Conservation (phyloP, 768 basidiomycete species). For the Naematelia encephala region DNA sequence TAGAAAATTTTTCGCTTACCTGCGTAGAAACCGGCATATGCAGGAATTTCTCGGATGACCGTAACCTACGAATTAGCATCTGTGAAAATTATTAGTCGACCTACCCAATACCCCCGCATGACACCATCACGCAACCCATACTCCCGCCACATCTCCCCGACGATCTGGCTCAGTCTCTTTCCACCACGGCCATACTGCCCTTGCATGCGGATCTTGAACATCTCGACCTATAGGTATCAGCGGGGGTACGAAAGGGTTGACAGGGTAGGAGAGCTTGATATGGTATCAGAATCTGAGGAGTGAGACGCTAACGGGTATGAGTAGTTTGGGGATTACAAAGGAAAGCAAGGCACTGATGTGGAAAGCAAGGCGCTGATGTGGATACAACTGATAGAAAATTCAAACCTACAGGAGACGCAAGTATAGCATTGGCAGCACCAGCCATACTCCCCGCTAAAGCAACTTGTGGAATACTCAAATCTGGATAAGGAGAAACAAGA, state of each 20-base stretch:
- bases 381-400: background rate
- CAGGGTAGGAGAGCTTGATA: too few species aligned
- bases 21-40: constrained; percentile 74
- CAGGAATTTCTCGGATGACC: constrained; percentile 87
- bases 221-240: constrained; percentile 56
- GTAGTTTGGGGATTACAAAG: too few species aligned
- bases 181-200: constrained; percentile 76
- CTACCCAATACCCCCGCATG: constrained; percentile 96
- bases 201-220: constrained; percentile 99
- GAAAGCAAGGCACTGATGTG: too few species aligned
- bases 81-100: constrained; percentile 15
- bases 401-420: constrained; percentile 75
- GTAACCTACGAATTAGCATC: constrained; percentile 61
- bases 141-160: constrained; percentile 75
- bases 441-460: constrained; percentile 88
- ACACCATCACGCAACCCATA: constrained; percentile 84
- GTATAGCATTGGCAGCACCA: constrained; percentile 80
- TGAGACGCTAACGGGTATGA: too few species aligned
- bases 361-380: too few species aligned
- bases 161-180: constrained; percentile 68
- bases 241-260: too few species aligned
- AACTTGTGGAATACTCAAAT: constrained; percentile 72
- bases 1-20: constrained; percentile 38
- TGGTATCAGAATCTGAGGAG: too few species aligned
- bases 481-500: constrained; percentile 81